Evolutionary conservation across 106 monocot species (phyloP).

Genomic region (Alisma plantagoaquatica): DNA sequence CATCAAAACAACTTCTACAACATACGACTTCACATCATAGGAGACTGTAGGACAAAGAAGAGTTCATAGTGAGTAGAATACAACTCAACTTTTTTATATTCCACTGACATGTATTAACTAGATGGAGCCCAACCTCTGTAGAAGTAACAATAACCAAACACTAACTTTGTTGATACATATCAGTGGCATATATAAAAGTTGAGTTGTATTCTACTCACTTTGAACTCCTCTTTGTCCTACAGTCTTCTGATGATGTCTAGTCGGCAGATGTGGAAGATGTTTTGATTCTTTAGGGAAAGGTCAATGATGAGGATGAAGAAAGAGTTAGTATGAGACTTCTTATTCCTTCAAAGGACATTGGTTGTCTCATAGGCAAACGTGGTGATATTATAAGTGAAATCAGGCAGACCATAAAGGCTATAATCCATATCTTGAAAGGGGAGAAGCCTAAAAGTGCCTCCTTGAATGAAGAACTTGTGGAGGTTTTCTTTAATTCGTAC

Average conservation of each 20-base stretch:
- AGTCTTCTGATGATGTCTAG: slow-evolving; percentile 63
- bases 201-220: not conserved
- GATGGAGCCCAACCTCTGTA: slow-evolving; percentile 36
- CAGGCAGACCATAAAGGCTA: slow-evolving; percentile 69
- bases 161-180: slow-evolving; percentile 3
- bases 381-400: slow-evolving; percentile 88
- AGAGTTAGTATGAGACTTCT: slow-evolving; percentile 56
- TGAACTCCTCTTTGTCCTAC: slow-evolving; percentile 7
- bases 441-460: slow-evolving; percentile 60
- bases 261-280: slow-evolving; percentile 84
- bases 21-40: slow-evolving; percentile 65
- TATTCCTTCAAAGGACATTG: slow-evolving; percentile 74
- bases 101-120: not conserved
- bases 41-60: slow-evolving; percentile 33
- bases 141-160: slow-evolving; percentile 73
- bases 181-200: not conserved
- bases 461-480: slow-evolving; percentile 70
- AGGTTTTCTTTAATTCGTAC: slow-evolving; percentile 37
- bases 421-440: slow-evolving; percentile 79
- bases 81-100: not conserved
- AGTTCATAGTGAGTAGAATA: slow-evolving; percentile 2
- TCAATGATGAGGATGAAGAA: slow-evolving; percentile 72
- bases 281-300: slow-evolving; percentile 75
- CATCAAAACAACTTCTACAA: slow-evolving; percentile 73
- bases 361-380: slow-evolving; percentile 87